phyloP scores from a whole-genome alignment of 1,284 basidiomycete genomes.

The Moesziomyces sp. region DNA sequence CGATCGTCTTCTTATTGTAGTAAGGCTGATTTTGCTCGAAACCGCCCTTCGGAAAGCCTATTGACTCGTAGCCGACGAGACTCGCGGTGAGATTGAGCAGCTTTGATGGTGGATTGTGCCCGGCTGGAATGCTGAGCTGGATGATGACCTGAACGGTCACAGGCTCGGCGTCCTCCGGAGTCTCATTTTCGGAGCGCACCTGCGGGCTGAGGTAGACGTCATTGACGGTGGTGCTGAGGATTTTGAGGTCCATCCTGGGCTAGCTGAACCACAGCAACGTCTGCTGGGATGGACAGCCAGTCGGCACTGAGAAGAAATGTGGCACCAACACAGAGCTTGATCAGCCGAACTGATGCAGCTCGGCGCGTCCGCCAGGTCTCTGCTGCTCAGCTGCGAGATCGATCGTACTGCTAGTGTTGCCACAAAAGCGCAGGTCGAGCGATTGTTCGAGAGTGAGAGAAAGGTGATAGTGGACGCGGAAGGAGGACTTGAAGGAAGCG shows the following conservation, averaged over 20 bases:
- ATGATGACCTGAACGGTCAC: conserved; percentile 42
- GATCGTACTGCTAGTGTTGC: too few relatives aligned
- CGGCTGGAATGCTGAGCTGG: conserved; percentile 41
- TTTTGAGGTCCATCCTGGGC: conserved; percentile 46
- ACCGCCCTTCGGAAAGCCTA: conserved; percentile 46
- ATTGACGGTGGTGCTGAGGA: conserved; percentile 49
- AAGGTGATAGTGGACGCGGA: too few relatives aligned
- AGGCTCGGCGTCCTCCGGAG: conserved; percentile 33
- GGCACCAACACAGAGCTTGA: not conserved
- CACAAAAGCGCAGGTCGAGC: too few relatives aligned
- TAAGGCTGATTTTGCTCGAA: conserved; percentile 53
- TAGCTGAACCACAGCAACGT: too few relatives aligned
- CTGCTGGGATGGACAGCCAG: too few relatives aligned
- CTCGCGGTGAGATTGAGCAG: conserved; percentile 31
- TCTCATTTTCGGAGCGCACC: conserved; percentile 32
- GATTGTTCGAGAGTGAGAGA: too few relatives aligned
- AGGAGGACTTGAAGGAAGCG: too few relatives aligned
- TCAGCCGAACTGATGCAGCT: not conserved
- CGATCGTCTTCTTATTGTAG: conserved; percentile 45
- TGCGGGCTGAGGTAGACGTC: conserved; percentile 44
- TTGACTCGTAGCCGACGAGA: conserved; percentile 45
- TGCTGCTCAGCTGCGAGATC: too few relatives aligned
- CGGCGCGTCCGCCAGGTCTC: not conserved
- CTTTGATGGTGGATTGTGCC: conserved; percentile 38
- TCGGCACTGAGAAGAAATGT: too few relatives aligned